Evolutionary conservation across 2,329 filamentous ascomycete genomes (phyloP).

Genomic region (Domatiomyces globalis): DNA sequence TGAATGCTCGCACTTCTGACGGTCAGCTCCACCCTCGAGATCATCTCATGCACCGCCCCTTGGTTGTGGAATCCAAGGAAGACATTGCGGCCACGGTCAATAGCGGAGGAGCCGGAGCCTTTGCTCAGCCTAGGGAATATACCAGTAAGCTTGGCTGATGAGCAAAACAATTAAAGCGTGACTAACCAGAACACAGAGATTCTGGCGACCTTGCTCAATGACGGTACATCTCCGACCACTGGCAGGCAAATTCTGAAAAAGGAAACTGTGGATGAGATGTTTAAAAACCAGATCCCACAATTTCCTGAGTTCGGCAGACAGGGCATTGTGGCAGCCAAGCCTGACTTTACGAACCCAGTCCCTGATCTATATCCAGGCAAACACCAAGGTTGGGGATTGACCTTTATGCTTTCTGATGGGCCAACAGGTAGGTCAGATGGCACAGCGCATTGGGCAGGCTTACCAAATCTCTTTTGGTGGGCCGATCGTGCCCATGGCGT

Average conservation of each 20-base stretch:
- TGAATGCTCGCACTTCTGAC: conserved; percentile 38
- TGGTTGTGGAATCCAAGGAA: conserved; percentile 30
- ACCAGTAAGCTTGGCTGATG: conserved; percentile 30
- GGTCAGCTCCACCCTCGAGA: conserved; percentile 33
- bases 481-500: conserved; percentile 39
- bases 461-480: conserved; percentile 51
- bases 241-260: conserved; percentile 41
- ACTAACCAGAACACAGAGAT: conserved; percentile 30
- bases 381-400: conserved; percentile 53
- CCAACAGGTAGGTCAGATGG: conserved; percentile 38
- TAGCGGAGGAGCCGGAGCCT: conserved; percentile 49
- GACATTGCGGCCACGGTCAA: conserved; percentile 37
- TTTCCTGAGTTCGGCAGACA: conserved; percentile 40
- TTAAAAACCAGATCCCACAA: conserved; percentile 46
- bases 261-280: conserved; percentile 49
- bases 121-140: conserved; percentile 47
- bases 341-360: conserved; percentile 34
- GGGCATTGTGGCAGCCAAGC: conserved; percentile 33
- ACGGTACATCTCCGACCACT: conserved; percentile 46
- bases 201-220: conserved; percentile 48
- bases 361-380: conserved; percentile 39
- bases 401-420: conserved; percentile 41
- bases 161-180: background rate
- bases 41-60: conserved; percentile 35
- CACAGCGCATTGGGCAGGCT: conserved; percentile 44